A percentile compares a stretch with the other conserved stretches of the same genome.
Conservation (phyloP, 73 alveolate species). For the Tetrahymena thermophila region DNA sequence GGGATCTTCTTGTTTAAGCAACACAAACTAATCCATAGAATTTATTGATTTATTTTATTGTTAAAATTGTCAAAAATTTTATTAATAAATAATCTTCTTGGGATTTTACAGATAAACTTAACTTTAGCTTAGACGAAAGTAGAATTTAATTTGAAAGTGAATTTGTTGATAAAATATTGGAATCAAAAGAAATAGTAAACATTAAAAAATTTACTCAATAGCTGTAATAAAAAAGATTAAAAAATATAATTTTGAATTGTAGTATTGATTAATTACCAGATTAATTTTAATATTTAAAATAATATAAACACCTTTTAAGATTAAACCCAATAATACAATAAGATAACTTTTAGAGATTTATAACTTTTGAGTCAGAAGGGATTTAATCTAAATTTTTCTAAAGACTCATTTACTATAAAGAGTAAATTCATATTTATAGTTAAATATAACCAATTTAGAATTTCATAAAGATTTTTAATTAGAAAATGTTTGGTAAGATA, state of each 20-base stretch:
- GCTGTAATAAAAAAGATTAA: background rate
- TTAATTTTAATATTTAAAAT: background rate
- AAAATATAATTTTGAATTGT: background rate
- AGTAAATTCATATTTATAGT: background rate
- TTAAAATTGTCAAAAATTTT: background rate
- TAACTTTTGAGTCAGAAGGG: background rate
- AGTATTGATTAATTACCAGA: background rate
- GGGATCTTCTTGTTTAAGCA: background rate
- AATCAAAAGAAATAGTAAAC: background rate
- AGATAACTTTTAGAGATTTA: background rate
- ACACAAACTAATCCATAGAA: background rate
- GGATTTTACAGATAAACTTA: background rate
- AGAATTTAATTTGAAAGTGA: background rate
- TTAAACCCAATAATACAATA: background rate
- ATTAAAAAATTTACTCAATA: background rate
- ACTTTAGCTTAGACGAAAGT: background rate
- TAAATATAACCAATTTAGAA: background rate
- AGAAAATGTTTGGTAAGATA: background rate
- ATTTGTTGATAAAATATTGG: background rate
- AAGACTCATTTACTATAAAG: background rate
- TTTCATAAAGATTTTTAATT: background rate
- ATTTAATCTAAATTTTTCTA: background rate
- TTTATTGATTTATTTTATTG: background rate
- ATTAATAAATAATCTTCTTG: background rate
- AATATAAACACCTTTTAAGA: background rate